Conservation (phyloP, 257 asterid species). For the Catharanthus roseus region DNA sequence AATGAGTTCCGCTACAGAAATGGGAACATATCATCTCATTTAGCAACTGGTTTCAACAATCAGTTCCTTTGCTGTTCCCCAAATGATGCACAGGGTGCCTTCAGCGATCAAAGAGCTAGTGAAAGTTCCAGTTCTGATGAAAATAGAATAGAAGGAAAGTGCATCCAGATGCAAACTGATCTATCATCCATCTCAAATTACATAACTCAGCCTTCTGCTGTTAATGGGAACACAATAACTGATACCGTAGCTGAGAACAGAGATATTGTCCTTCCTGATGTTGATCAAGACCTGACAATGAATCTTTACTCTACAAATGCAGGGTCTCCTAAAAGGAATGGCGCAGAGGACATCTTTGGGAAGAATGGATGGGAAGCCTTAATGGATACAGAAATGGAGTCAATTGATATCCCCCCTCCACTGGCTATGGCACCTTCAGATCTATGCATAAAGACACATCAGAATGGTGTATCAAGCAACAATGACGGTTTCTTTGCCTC, state of each 20-base stretch:
- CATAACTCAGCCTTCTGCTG: slow-evolving; percentile 21
- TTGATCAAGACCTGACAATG: background rate
- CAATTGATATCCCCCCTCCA: slow-evolving; percentile 2
- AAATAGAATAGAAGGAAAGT: slow-evolving; percentile 19
- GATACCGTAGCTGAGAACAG: background rate
- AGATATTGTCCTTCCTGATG: background rate
- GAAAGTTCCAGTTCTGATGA: slow-evolving; percentile 17
- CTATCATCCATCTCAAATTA: slow-evolving; percentile 23
- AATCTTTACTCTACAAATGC: background rate
- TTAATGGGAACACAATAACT: background rate
- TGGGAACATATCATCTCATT: slow-evolving; percentile 7
- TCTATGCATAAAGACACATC: background rate
- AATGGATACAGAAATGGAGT: slow-evolving; percentile 1
- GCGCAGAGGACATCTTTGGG: background rate
- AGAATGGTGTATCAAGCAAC: background rate
- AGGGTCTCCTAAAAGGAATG: background rate
- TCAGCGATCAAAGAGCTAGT: slow-evolving; percentile 14
- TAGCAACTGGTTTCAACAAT: slow-evolving; percentile 19
- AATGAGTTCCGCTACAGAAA: slow-evolving; percentile 17
- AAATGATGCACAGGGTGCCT: slow-evolving; percentile 14
- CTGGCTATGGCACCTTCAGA: background rate
- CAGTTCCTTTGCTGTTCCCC: slow-evolving; percentile 24
- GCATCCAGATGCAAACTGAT: slow-evolving; percentile 36
- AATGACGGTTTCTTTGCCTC: background rate
- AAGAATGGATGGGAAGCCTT: background rate